Conservation (phyloP, 2,329 filamentous ascomycete species). For the Cladophialophora chaetospira region DNA sequence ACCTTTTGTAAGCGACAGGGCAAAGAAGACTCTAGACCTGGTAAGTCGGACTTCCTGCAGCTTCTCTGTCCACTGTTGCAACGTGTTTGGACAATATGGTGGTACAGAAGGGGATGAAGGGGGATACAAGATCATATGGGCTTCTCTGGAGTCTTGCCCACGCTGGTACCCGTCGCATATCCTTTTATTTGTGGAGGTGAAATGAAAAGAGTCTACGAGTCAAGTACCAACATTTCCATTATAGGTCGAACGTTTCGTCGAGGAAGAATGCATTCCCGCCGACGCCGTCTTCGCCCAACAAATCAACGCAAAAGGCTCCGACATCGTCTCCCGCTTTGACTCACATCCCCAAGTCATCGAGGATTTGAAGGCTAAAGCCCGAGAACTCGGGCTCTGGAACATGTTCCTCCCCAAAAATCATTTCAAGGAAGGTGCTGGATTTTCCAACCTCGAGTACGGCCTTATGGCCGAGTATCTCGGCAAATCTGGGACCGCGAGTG, state of each 20-base stretch:
- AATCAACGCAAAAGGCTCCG: slow-evolving; percentile 59
- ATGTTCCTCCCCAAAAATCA: slow-evolving; percentile 95
- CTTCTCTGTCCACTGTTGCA: background rate
- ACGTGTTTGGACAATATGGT: background rate
- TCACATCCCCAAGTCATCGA: slow-evolving; percentile 80
- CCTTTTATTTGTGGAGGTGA: background rate
- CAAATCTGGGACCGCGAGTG: slow-evolving; percentile 77
- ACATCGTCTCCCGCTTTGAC: slow-evolving; percentile 68
- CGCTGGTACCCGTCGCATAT: too few species aligned
- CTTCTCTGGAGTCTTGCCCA: too few species aligned
- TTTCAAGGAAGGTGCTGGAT: slow-evolving; percentile 89
- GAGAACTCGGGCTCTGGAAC: slow-evolving; percentile 89
- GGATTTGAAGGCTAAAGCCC: slow-evolving; percentile 82
- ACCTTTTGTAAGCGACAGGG: slow-evolving; percentile 76
- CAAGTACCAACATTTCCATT: background rate
- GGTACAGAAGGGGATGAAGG: too few species aligned
- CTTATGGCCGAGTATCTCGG: slow-evolving; percentile 96
- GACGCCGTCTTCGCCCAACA: slow-evolving; percentile 80
- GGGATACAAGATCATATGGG: background rate
- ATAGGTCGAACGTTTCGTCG: slow-evolving; percentile 89
- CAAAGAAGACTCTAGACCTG: slow-evolving; percentile 79
- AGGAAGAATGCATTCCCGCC: slow-evolving; percentile 89
- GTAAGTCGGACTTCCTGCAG: too few species aligned
- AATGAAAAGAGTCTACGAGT: background rate
- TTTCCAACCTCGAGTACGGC: slow-evolving; percentile 90